These are phyloP conservation scores for Coemansia sp. DNA, from an alignment of 192 early-diverging fungal species.

Conservation along the genomic window DNA sequence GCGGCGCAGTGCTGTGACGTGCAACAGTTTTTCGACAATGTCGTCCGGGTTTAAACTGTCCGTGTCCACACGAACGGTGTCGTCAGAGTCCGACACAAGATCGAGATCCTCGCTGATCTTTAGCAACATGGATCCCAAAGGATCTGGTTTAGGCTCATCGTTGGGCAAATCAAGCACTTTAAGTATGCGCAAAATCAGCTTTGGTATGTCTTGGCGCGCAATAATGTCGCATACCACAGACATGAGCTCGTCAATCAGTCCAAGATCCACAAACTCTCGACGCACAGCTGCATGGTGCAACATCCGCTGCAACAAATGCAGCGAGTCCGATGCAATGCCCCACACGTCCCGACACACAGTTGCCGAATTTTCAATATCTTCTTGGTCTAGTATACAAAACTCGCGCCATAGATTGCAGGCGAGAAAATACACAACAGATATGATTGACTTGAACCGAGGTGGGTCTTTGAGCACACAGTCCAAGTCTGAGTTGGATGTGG, in stretches of 20 bases:
- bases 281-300: constrained; percentile 6
- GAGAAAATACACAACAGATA: constrained; percentile 24
- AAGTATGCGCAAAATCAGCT: neutral
- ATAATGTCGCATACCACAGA: constrained; percentile 7
- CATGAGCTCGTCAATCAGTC: constrained; percentile 12
- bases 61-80: neutral
- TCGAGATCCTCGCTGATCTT: constrained; percentile 4
- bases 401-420: constrained; percentile 29
- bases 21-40: constrained; percentile 24
- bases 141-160: neutral
- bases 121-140: neutral
- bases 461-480: neutral
- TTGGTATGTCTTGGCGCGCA: neutral
- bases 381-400: neutral
- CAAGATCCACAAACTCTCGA: constrained; percentile 7
- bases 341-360: constrained; percentile 28
- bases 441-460: constrained; percentile 10
- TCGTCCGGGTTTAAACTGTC: neutral
- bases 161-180: neutral
- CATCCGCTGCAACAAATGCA: constrained; percentile 26
- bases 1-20: constrained; percentile 11
- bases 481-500: neutral
- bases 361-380: neutral
- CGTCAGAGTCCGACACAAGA: neutral
- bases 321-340: constrained; percentile 25